Evolutionary conservation across 1,139 yeast species (phyloP).

Genomic region (Suhomyces guaymorum): DNA sequence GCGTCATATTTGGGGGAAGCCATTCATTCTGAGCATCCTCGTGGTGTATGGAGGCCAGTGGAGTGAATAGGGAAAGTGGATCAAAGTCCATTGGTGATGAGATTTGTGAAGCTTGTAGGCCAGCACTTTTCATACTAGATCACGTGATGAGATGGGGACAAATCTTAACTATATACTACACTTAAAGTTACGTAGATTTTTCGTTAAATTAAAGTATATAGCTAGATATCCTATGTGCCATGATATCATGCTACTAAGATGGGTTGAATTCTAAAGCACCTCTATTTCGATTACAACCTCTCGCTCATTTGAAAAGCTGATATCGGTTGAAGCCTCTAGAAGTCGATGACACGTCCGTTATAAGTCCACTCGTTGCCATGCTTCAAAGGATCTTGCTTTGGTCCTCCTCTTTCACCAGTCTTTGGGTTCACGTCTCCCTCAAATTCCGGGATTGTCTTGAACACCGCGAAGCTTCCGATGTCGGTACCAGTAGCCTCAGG

Average conservation of each 20-base stretch:
- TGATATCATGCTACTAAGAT: too few species aligned
- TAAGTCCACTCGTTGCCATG: slow-evolving; percentile 89
- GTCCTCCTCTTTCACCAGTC: slow-evolving; percentile 96
- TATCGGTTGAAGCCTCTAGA: slow-evolving; percentile 35
- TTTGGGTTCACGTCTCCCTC: slow-evolving; percentile 92
- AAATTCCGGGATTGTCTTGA: slow-evolving; percentile 86
- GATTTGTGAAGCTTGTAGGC: neutral
- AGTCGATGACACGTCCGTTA: slow-evolving; percentile 95
- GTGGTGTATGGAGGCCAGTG: slow-evolving; percentile 17
- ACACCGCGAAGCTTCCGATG: slow-evolving; percentile 62
- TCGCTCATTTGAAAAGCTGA: neutral
- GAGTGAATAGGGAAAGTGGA: slow-evolving; percentile 45
- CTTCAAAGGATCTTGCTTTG: slow-evolving; percentile 95
- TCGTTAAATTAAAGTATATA: too few species aligned
- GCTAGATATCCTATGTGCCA: too few species aligned
- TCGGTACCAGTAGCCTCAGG: slow-evolving; percentile 35
- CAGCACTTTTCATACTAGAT: neutral
- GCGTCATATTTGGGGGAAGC: too few species aligned
- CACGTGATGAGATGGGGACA: slow-evolving; percentile 7
- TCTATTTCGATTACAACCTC: too few species aligned
- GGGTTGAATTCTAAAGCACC: too few species aligned
- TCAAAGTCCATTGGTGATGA: slow-evolving; percentile 35
- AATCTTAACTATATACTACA: too few species aligned
- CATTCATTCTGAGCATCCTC: too few species aligned
- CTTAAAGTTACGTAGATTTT: too few species aligned